Evolutionary conservation across 768 basidiomycete species (phyloP).

Genomic region (Crepidotus variabilis): DNA sequence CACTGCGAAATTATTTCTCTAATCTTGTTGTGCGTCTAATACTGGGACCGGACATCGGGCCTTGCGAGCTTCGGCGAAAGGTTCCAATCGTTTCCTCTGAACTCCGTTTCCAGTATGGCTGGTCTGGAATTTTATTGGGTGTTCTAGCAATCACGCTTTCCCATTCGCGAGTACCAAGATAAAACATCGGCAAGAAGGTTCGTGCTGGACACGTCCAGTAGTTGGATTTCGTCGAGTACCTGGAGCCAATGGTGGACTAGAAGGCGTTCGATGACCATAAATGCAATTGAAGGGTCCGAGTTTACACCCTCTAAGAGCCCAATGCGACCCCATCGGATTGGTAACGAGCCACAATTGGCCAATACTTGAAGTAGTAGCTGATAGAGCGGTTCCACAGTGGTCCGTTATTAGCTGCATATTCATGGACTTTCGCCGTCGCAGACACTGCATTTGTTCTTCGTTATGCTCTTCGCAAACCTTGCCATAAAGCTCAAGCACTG

Average conservation of each 20-base stretch:
- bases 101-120: slow-evolving; percentile 57
- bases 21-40: slow-evolving; percentile 43
- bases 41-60: slow-evolving; percentile 45
- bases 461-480: slow-evolving; percentile 51
- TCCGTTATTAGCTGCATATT: slow-evolving; percentile 7
- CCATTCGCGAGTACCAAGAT: slow-evolving; percentile 62
- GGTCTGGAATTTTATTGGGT: slow-evolving; percentile 50
- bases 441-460: slow-evolving; percentile 25
- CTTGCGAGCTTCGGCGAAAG: slow-evolving; percentile 54
- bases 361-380: slow-evolving; percentile 24
- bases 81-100: slow-evolving; percentile 50
- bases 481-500: slow-evolving; percentile 52
- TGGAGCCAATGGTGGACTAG: slow-evolving; percentile 46
- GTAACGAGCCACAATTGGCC: slow-evolving; percentile 26
- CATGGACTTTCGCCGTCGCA: background rate
- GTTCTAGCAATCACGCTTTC: slow-evolving; percentile 49
- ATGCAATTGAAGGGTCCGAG: slow-evolving; percentile 37
- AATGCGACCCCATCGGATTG: slow-evolving; percentile 25
- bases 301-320: slow-evolving; percentile 12
- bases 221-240: slow-evolving; percentile 58
- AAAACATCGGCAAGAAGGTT: slow-evolving; percentile 46
- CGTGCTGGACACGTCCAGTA: slow-evolving; percentile 58
- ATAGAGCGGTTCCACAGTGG: slow-evolving; percentile 22
- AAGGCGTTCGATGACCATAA: slow-evolving; percentile 40
- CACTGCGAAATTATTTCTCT: slow-evolving; percentile 27